These are phyloP conservation scores for Xylaria sp. DNA, from an alignment of 2,329 filamentous ascomycete species.

Conservation along the genomic window DNA sequence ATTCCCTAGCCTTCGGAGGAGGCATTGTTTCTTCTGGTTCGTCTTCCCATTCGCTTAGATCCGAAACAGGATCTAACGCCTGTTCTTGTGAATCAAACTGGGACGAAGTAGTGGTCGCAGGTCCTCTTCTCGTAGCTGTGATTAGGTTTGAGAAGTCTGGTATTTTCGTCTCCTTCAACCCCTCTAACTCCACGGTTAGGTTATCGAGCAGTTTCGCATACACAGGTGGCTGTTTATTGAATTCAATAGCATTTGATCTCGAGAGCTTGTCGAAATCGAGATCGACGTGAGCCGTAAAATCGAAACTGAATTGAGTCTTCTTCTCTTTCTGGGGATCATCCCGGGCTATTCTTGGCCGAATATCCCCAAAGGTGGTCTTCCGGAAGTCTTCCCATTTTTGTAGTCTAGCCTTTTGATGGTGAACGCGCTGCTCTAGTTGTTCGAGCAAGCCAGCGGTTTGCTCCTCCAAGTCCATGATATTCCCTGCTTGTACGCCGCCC, in stretches of 20 bases:
- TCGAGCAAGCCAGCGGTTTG: conserved; percentile 68
- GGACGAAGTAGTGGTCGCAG: conserved; percentile 21
- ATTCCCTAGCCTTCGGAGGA: conserved; percentile 22
- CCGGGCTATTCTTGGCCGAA: conserved; percentile 42
- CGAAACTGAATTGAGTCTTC: conserved; percentile 62
- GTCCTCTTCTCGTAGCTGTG: conserved; percentile 37
- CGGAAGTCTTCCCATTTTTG: conserved; percentile 79
- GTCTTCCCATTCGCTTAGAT: conserved; percentile 66
- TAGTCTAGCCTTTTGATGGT: conserved; percentile 73
- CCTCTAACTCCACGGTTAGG: conserved; percentile 56
- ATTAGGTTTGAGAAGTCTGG: conserved; percentile 47
- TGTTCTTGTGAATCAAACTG: conserved; percentile 30
- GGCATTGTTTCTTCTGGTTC: conserved; percentile 48
- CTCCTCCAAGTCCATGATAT: conserved; percentile 66
- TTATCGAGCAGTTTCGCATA: conserved; percentile 58
- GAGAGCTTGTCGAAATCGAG: conserved; percentile 57
- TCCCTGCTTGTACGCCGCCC: conserved; percentile 71
- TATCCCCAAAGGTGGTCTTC: conserved; percentile 57
- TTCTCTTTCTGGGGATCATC: conserved; percentile 41
- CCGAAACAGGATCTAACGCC: conserved; percentile 53
- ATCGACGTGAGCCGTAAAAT: conserved; percentile 64
- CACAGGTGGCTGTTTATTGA: conserved; percentile 51
- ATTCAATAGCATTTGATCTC: conserved; percentile 33
- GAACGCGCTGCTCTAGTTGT: conserved; percentile 76
- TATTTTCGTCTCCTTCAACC: conserved; percentile 45